phyloP scores from a whole-genome alignment of 2,329 filamentous ascomycete genomes.

The Xylariaceae sp. region DNA sequence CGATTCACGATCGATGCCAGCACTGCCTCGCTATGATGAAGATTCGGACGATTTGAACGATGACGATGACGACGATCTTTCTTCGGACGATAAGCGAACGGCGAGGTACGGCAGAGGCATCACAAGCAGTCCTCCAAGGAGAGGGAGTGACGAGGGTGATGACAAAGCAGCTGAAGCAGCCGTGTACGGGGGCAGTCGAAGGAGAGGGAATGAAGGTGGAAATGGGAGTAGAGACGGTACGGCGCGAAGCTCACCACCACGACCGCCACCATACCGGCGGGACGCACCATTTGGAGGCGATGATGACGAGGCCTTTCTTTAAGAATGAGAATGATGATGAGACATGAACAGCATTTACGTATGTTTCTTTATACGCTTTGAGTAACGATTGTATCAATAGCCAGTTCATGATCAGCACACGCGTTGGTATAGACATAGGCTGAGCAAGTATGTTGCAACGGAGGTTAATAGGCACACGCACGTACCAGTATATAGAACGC shows the following conservation, averaged over 20 bases:
- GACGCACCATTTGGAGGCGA: constrained; percentile 28
- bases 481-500: constrained; percentile 19
- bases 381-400: constrained; percentile 28
- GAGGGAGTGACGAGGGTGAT: constrained; percentile 27
- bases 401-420: constrained; percentile 3
- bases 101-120: constrained; percentile 52
- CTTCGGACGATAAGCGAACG: constrained; percentile 41
- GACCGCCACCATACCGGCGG: constrained; percentile 31
- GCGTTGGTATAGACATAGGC: constrained; percentile 17
- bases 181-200: constrained; percentile 39
- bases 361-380: constrained; percentile 23
- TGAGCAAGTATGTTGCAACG: constrained; percentile 3
- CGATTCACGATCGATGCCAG: constrained; percentile 54
- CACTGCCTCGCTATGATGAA: constrained; percentile 45
- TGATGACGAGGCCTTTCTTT: constrained; percentile 33
- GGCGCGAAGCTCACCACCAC: constrained; percentile 29
- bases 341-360: constrained; percentile 35
- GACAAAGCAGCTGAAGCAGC: constrained; percentile 36
- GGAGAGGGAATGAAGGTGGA: constrained; percentile 37
- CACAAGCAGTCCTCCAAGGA: constrained; percentile 46
- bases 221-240: constrained; percentile 29
- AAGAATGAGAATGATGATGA: constrained; percentile 34
- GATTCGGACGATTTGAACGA: constrained; percentile 33
- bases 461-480: constrained; percentile 3
- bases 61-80: constrained; percentile 43